A percentile compares a stretch with the other conserved stretches of the same genome.
Conservation (phyloP, 257 asterid genomes). For the Craterostigma plantagineum region DNA sequence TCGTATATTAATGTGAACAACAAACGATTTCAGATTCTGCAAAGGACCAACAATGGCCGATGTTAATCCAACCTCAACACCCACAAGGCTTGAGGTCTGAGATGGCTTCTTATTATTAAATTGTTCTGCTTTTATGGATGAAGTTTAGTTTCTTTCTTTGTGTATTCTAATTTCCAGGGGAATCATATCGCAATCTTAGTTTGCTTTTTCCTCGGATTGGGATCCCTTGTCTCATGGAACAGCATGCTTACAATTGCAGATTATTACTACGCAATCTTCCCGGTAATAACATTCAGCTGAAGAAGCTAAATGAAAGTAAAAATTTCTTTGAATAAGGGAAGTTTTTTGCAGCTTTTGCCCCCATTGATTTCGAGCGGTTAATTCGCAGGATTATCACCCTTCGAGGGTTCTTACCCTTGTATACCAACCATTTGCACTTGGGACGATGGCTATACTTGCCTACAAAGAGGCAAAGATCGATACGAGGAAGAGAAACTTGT, state of each 20-base stretch:
- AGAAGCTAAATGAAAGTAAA: neutral
- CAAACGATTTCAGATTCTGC: too few relatives aligned
- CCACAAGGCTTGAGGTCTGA: neutral
- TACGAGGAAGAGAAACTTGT: constrained; percentile 22
- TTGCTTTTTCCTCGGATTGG: constrained; percentile 1
- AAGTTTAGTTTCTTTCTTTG: too few relatives aligned
- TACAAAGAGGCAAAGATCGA: constrained; percentile 25
- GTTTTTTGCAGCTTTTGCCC: too few relatives aligned
- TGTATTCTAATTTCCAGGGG: constrained; percentile 1
- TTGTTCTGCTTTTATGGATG: too few relatives aligned
- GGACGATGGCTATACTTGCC: constrained; percentile 21
- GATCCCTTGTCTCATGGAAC: constrained; percentile 1
- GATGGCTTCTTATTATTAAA: neutral
- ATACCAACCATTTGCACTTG: constrained; percentile 35
- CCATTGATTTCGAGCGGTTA: neutral
- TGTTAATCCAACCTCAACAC: neutral
- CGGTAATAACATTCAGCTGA: neutral
- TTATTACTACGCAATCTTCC: constrained; percentile 1
- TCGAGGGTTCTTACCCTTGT: constrained; percentile 36
- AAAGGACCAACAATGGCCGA: neutral
- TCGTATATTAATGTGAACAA: too few relatives aligned
- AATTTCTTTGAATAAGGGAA: too few relatives aligned
- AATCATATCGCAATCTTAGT: neutral
- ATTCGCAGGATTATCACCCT: constrained; percentile 22
- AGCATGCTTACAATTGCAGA: constrained; percentile 2